A percentile compares a stretch with the other conserved stretches of the same genome.
phyloP scores from a whole-genome alignment of 2,329 filamentous ascomycete species.

The Plenodomus biglobosus region DNA sequence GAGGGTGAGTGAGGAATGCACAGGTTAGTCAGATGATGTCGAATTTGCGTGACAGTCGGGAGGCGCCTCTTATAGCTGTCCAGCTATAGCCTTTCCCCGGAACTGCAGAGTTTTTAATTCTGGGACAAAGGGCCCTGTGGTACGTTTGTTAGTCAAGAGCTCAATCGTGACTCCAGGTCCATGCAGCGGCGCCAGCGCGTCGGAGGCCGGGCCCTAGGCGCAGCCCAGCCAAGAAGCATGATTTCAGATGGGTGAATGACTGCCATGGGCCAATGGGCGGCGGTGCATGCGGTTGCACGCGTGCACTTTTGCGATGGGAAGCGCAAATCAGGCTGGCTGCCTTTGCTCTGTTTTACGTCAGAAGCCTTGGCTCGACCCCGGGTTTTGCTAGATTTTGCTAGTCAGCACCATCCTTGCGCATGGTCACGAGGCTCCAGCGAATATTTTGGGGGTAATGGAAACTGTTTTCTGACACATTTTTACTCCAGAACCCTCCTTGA shows the following conservation, averaged over 20 bases:
- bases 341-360: slow-evolving; percentile 30
- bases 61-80: slow-evolving; percentile 33
- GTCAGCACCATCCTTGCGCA: slow-evolving; percentile 12
- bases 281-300: slow-evolving; percentile 13
- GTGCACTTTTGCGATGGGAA: slow-evolving; percentile 24
- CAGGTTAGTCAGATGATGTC: slow-evolving; percentile 18
- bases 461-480: slow-evolving; percentile 31
- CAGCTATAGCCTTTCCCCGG: slow-evolving; percentile 5
- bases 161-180: slow-evolving; percentile 29
- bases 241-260: slow-evolving; percentile 27
- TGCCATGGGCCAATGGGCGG: slow-evolving; percentile 19
- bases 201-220: slow-evolving; percentile 27
- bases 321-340: slow-evolving; percentile 20
- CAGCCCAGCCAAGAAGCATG: slow-evolving; percentile 22
- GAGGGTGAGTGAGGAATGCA: slow-evolving; percentile 10
- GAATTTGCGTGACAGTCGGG: slow-evolving; percentile 9
- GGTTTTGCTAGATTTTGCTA: slow-evolving; percentile 2
- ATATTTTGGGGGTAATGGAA: slow-evolving; percentile 4
- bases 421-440: slow-evolving; percentile 12
- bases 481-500: slow-evolving; percentile 22
- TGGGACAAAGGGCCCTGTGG: slow-evolving; percentile 31
- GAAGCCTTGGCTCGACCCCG: slow-evolving; percentile 10
- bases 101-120: slow-evolving; percentile 32
- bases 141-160: slow-evolving; percentile 37
- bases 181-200: slow-evolving; percentile 28